phyloP scores from a whole-genome alignment of 768 basidiomycete species.

The Pisolithus orientalis region DNA sequence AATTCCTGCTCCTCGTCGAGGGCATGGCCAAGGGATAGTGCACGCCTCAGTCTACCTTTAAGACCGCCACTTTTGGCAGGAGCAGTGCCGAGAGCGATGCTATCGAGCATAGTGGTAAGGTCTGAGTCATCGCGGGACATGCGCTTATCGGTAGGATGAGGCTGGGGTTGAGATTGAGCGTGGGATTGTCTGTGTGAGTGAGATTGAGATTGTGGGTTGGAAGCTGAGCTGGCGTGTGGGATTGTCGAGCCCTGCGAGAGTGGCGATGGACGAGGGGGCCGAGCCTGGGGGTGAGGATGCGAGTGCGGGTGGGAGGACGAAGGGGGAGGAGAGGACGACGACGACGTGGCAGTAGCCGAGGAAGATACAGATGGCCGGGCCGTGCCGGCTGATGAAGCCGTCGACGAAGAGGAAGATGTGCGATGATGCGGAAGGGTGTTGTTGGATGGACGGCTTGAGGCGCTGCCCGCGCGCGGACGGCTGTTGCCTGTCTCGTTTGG shows the following conservation, averaged over 20 bases:
- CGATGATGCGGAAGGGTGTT: conserved; percentile 26
- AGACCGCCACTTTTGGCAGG: conserved; percentile 59
- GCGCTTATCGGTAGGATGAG: conserved; percentile 60
- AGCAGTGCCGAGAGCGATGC: conserved; percentile 27
- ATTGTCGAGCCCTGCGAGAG: conserved; percentile 26
- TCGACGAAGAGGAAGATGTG: conserved; percentile 25
- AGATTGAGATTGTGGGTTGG: conserved; percentile 10
- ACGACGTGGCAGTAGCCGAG: conserved; percentile 22
- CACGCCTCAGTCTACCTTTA: conserved; percentile 71
- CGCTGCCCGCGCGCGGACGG: conserved; percentile 27
- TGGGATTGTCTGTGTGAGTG: conserved; percentile 10
- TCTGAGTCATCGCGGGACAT: conserved; percentile 77
- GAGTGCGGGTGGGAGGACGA: conserved; percentile 23
- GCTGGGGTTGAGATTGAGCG: conserved; percentile 30
- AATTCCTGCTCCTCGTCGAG: conserved; percentile 49
- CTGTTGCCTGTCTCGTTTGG: conserved; percentile 9
- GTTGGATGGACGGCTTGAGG: conserved; percentile 11
- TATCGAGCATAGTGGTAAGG: conserved; percentile 47
- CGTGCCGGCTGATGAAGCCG: conserved; percentile 11
- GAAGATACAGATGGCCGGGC: conserved; percentile 23
- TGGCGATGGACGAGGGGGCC: conserved; percentile 26
- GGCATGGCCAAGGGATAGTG: conserved; percentile 57
- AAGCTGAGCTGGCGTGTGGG: conserved; percentile 3
- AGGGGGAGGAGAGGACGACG: conserved; percentile 12
- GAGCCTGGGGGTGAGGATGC: conserved; percentile 21